Evolutionary conservation across 331 rosid species (phyloP), one percentile per base, ranked within the genome.

Genomic region (Rhamnella rubrinervis): DNA sequence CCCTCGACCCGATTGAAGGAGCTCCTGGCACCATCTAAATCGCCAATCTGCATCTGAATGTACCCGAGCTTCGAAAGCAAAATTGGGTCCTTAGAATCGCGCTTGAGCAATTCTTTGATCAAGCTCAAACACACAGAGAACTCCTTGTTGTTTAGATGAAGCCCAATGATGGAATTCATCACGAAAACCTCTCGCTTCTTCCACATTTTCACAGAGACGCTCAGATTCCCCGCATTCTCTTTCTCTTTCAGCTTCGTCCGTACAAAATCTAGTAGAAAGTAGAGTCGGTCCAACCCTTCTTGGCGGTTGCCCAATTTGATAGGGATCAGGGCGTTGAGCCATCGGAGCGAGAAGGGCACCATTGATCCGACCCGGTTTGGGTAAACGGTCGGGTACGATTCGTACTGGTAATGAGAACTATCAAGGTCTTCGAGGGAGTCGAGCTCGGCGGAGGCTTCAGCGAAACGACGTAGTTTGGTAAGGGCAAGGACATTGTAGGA

Each of bases 321-420:
- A 1, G 96, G 96, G 17, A 92, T 63, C 4, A 87, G 38, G 37
- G 98, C 86, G n/a, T 82, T 65, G 60, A 91, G 82, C 98, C 98
- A 93, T 2, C 98, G 95, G 15, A 93, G 93, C 17, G 86, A 87
- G 81, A 93, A 91, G 11, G 98, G 97, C 37, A 93, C 91, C 98
- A 93, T 85, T 18, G 97, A 93, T 50, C 98, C 98, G 65, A 74
- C 44, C 5, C 91, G 89, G 17, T 75, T 80, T 1, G 87, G 89
- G 77, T 93, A 89, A 1, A 82, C 65, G 16, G 68, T 78, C 0
- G 96, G 96, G 73, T 88, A 88, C 0, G 82, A 61, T 66, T 93
- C 96, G 81, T 93, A 93, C 17, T 71, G 66, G 84, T 93, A 91
- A 56, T 76, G 89, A 0, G 87, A 53, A 20, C 87, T 73, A 21